Evolutionary conservation across 176 grass and related monocot species (phyloP), one percentile per base, ranked within the genome.

Genomic region (Oryza officinalis): DNA sequence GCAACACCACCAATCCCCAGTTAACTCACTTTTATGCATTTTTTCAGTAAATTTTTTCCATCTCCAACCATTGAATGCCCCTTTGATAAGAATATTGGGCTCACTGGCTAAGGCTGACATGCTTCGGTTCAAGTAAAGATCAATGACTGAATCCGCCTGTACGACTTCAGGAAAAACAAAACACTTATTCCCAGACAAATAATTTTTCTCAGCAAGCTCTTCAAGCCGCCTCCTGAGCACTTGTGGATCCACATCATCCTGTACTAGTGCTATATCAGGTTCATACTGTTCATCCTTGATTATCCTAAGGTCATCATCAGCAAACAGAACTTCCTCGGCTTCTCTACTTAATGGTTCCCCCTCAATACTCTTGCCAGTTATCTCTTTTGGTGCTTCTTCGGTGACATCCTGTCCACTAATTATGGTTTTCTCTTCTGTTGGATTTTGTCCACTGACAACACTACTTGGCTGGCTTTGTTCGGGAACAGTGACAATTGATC

Each of bases 1-100:
- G 66, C 91, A 98, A 59, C 83, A 93, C 93, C 93, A 98, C 93
- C 96, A 98, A 83, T 98, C 93, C 57, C 93, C 93, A 27, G n/a
- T 64, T 86, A 94, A 80, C 44, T 92, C 87, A 14, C 93, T 87
- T 94, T 83, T 96, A 66, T 86, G 73, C 85, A 98, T 26, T 18
- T 72, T 98, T 64, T 92, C 89, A 32, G 89, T 86, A 61, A 98
- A 98, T 75, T 47, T 70, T 7, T 98, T 96, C 96, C 96, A 96
- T 85, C 74, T 92, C 96, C 96, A 98, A 49, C 85, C 87, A 92
- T 98, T 98, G 68, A 92, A 96, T 81, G 89, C 96, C 35, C 93
- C 96, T 71, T 92, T 94, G 70, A 98, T 90, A 77, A 93, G 52
- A 81, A 98, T 78, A 46, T 96, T 33, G 8, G 87, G 41, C 64